A percentile compares a stretch with the other conserved stretches of the same genome.
These are phyloP conservation scores for Uncinocarpus reesii DNA, from an alignment of 2,329 filamentous ascomycete species.

Conservation along the genomic window DNA sequence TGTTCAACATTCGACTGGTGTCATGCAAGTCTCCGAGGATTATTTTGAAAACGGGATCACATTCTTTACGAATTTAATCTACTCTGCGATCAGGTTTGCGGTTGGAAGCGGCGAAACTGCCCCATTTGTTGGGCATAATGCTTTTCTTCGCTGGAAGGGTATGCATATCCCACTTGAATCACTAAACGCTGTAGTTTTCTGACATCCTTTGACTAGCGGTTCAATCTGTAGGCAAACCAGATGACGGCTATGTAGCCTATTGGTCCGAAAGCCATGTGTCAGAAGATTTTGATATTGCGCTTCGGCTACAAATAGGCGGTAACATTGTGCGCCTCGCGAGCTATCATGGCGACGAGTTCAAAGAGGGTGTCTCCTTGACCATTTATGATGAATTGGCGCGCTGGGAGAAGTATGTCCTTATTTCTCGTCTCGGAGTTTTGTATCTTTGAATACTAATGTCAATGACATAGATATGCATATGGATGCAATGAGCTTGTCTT, in stretches of 20 bases:
- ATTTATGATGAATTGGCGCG: constrained; percentile 75
- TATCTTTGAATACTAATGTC: constrained; percentile 10
- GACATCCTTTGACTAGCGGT: constrained; percentile 40
- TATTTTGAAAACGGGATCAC: constrained; percentile 69
- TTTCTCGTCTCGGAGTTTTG: not conserved
- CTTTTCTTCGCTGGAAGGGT: constrained; percentile 55
- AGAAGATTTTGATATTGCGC: constrained; percentile 66
- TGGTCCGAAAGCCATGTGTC: constrained; percentile 69
- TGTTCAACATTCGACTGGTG: constrained; percentile 60
- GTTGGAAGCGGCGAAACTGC: constrained; percentile 62
- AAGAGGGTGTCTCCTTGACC: constrained; percentile 72
- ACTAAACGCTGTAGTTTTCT: not conserved
- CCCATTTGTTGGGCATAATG: constrained; percentile 69
- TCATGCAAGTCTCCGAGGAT: constrained; percentile 63
- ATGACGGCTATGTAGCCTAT: constrained; percentile 54
- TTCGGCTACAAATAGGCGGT: constrained; percentile 59
- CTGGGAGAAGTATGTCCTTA: constrained; percentile 65
- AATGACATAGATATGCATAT: constrained; percentile 44
- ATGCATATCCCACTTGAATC: not conserved
- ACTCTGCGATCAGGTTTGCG: constrained; percentile 60
- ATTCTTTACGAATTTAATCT: constrained; percentile 70
- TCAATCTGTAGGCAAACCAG: constrained; percentile 47
- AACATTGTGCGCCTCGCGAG: constrained; percentile 59
- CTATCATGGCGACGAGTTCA: constrained; percentile 60
- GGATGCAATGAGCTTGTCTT: constrained; percentile 76